Conservation (phyloP, 1,139 yeast species). For the Yamadazyma triangularis region DNA sequence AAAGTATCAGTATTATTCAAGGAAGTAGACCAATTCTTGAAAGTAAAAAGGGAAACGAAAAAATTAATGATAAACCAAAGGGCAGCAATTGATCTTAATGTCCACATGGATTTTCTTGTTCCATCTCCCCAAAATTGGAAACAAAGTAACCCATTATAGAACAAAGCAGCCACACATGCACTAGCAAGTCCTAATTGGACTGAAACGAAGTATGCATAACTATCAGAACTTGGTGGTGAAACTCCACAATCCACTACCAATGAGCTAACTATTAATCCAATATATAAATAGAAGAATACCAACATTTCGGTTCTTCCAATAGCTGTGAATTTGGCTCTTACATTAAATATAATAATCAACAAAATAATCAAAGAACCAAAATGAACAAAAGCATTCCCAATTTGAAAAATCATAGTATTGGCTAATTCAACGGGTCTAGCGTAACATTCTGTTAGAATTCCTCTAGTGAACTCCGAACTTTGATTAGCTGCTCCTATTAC, state of each 20-base stretch:
- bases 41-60: constrained; percentile 64
- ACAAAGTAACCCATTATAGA: constrained; percentile 73
- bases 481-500: constrained; percentile 44
- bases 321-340: constrained; percentile 84
- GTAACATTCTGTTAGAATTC: constrained; percentile 74
- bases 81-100: constrained; percentile 45
- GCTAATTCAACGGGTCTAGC: constrained; percentile 84
- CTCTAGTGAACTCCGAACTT: constrained; percentile 34
- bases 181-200: constrained; percentile 73
- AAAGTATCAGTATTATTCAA: constrained; percentile 44
- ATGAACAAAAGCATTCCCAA: constrained; percentile 86
- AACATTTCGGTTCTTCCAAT: constrained; percentile 88
- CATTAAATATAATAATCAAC: constrained; percentile 70
- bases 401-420: constrained; percentile 84
- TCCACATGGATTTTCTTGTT: constrained; percentile 57
- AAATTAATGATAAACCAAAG: constrained; percentile 62
- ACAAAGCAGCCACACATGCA: constrained; percentile 62
- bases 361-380: constrained; percentile 66
- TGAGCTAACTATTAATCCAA: constrained; percentile 57
- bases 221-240: constrained; percentile 72
- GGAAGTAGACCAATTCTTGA: constrained; percentile 60
- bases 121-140: constrained; percentile 96
- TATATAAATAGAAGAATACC: constrained; percentile 59
- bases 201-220: constrained; percentile 80
- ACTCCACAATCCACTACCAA: constrained; percentile 90